These are phyloP conservation scores for Candida sp. DNA, from an alignment of 1,139 yeast species.

Conservation along the genomic window DNA sequence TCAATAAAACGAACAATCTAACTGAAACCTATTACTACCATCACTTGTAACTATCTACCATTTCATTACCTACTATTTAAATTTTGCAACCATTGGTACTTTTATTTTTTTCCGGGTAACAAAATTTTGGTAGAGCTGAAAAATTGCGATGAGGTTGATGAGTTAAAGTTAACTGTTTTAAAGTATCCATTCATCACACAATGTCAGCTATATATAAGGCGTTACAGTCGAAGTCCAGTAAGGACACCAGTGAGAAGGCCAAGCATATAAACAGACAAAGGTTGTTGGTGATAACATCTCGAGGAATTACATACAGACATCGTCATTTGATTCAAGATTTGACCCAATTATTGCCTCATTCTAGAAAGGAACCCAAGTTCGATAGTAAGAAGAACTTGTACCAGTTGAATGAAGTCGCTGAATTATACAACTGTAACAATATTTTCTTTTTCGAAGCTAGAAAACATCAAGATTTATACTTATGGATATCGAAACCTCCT, in stretches of 20 bases:
- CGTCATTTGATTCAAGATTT: constrained; percentile 91
- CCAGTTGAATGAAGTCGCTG: constrained; percentile 94
- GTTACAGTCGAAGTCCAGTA: constrained; percentile 48
- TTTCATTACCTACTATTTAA: background rate
- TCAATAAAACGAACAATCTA: too few species aligned
- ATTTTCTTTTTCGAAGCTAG: constrained; percentile 93
- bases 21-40: too few species aligned
- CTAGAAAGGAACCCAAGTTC: constrained; percentile 94
- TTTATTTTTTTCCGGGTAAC: constrained; percentile 8
- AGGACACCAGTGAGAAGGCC: constrained; percentile 44
- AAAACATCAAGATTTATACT: constrained; percentile 91
- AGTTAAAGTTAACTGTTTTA: too few species aligned
- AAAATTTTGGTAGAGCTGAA: background rate
- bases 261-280: constrained; percentile 73
- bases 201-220: constrained; percentile 74
- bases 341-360: constrained; percentile 80
- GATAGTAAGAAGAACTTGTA: constrained; percentile 88
- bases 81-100: too few species aligned
- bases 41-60: background rate
- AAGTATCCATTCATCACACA: too few species aligned
- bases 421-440: constrained; percentile 95
- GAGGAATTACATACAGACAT: constrained; percentile 94
- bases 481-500: constrained; percentile 96
- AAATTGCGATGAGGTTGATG: constrained; percentile 11
- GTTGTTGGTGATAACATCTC: constrained; percentile 82